phyloP scores from a whole-genome alignment of 148 eudicot genomes.

The Cornus controversa region DNA sequence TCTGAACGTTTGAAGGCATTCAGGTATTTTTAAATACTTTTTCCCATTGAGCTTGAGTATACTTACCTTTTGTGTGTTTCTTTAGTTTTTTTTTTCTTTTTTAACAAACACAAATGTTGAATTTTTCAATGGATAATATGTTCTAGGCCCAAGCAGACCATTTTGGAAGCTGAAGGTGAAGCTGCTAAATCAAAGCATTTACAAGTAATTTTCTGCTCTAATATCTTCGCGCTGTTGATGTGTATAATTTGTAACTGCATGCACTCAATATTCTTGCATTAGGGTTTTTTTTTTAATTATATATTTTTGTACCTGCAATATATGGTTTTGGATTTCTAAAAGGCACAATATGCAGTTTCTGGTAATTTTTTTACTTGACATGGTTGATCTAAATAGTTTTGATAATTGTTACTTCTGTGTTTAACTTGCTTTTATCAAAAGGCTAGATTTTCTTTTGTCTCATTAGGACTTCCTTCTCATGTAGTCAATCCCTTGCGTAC shows the following conservation, averaged over 20 bases:
- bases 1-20: slow-evolving; percentile 83
- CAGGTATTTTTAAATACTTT: slow-evolving; percentile 37
- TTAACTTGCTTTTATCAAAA: not conserved
- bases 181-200: slow-evolving; percentile 64
- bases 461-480: not conserved
- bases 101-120: not conserved
- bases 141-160: slow-evolving; percentile 87
- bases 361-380: not conserved
- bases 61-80: not conserved
- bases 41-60: not conserved
- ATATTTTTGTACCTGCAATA: not conserved
- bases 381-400: not conserved
- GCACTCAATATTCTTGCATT: not conserved
- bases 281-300: not conserved
- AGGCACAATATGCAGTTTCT: not conserved
- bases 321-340: not conserved
- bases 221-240: not conserved
- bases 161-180: slow-evolving; percentile 93
- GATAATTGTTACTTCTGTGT: not conserved
- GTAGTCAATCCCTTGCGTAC: not conserved
- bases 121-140: slow-evolving; percentile 17
- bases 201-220: slow-evolving; percentile 35
- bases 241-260: not conserved
- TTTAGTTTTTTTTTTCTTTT: not conserved
- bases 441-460: not conserved